phyloP scores from a whole-genome alignment of 306 rosid species.

The Clitoria ternatea region DNA sequence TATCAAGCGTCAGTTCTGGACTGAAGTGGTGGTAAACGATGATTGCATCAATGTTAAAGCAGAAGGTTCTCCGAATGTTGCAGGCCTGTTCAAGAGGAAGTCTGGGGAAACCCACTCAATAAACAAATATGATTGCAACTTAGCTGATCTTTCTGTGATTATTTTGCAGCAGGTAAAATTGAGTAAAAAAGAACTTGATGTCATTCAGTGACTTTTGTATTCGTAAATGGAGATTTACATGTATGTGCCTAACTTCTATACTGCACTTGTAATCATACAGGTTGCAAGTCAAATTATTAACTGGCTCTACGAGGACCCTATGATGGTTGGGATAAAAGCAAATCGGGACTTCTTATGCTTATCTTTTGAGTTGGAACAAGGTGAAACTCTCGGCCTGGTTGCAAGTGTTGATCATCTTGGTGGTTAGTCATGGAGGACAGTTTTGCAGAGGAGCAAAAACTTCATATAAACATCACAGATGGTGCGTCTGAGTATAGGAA shows the following conservation, averaged over 20 bases:
- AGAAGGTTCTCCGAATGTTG: conserved; percentile 78
- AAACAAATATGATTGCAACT: conserved; percentile 69
- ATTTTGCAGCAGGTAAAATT: conserved; percentile 84
- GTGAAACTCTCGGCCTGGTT: conserved; percentile 66
- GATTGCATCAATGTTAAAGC: conserved; percentile 77
- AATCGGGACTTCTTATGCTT: conserved; percentile 70
- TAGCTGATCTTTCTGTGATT: conserved; percentile 79
- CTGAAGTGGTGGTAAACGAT: conserved; percentile 72
- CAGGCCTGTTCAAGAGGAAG: conserved; percentile 67
- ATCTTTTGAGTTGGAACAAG: conserved; percentile 80
- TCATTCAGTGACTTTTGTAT: neutral
- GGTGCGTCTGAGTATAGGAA: conserved; percentile 66
- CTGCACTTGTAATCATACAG: conserved; percentile 39
- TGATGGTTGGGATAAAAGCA: conserved; percentile 73
- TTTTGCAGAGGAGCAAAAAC: conserved; percentile 61
- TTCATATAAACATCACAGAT: conserved; percentile 42
- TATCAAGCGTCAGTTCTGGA: conserved; percentile 64
- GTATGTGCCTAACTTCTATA: neutral
- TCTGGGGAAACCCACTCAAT: conserved; percentile 58
- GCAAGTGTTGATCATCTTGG: conserved; percentile 93
- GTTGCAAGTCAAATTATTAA: conserved; percentile 81
- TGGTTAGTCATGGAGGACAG: conserved; percentile 78
- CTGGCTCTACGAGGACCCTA: conserved; percentile 86
- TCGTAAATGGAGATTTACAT: neutral
- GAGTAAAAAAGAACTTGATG: neutral